These are phyloP conservation scores for Diversispora eburnea DNA, from an alignment of 192 early-diverging fungal species.

Conservation along the genomic window DNA sequence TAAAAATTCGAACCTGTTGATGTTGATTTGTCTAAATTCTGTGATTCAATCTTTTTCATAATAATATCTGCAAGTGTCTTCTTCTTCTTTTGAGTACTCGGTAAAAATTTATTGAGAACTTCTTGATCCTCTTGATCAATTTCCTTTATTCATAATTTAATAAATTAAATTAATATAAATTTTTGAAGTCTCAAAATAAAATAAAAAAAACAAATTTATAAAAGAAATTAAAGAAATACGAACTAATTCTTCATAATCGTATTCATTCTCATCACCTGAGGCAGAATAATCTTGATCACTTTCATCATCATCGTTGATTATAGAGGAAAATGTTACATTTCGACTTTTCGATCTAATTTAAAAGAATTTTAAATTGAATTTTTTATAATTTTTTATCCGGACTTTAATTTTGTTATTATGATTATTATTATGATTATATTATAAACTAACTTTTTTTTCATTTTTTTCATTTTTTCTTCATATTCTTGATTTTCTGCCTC, in stretches of 20 bases:
- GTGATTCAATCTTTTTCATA: conserved; percentile 89
- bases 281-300: conserved; percentile 58
- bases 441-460: too few relatives aligned
- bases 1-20: conserved; percentile 21
- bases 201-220: background rate
- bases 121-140: conserved; percentile 76
- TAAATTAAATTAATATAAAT: conserved; percentile 32
- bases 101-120: conserved; percentile 90
- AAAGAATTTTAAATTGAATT: background rate
- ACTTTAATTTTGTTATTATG: too few relatives aligned
- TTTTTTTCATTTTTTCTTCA: too few relatives aligned
- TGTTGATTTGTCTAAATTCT: conserved; percentile 50
- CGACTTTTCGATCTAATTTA: background rate
- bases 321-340: conserved; percentile 37
- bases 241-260: conserved; percentile 62
- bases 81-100: conserved; percentile 73
- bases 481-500: conserved; percentile 44
- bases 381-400: too few relatives aligned
- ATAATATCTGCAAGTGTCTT: conserved; percentile 94
- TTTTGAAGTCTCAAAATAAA: background rate
- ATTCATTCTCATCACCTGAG: conserved; percentile 64
- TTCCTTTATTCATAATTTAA: conserved; percentile 40
- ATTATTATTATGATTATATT: too few relatives aligned
- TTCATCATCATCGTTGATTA: conserved; percentile 39
- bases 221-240: conserved; percentile 26